Evolutionary conservation across 2,329 filamentous ascomycete species (phyloP).

Genomic region (Colletotrichum sp.): DNA sequence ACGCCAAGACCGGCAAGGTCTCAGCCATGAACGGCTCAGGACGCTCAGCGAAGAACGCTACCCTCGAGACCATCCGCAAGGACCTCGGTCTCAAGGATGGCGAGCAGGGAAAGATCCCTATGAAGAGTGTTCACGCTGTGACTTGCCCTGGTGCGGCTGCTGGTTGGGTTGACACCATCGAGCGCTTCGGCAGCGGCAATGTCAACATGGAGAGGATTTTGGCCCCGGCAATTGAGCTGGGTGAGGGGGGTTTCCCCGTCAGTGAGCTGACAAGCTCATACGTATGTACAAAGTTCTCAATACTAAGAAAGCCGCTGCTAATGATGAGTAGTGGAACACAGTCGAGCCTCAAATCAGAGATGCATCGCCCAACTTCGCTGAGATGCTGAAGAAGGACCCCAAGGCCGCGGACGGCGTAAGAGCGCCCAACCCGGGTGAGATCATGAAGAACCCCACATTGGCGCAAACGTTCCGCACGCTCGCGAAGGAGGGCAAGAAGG

Average conservation of each 20-base stretch:
- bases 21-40: conserved; percentile 92
- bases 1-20: conserved; percentile 81
- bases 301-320: not conserved
- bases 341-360: conserved; percentile 67
- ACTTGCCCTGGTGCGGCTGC: conserved; percentile 91
- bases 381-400: conserved; percentile 85
- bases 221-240: conserved; percentile 81
- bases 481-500: conserved; percentile 81
- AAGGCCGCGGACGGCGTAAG: conserved; percentile 71
- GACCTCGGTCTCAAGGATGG: conserved; percentile 70
- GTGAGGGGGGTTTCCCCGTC: conserved; percentile 88
- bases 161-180: conserved; percentile 90
- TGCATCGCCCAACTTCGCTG: conserved; percentile 84
- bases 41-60: conserved; percentile 73
- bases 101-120: conserved; percentile 67
- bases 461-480: conserved; percentile 82
- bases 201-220: conserved; percentile 79
- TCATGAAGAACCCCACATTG: conserved; percentile 85
- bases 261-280: conserved; percentile 75
- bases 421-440: conserved; percentile 79
- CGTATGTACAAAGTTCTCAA: conserved; percentile 52
- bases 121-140: conserved; percentile 77
- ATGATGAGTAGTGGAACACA: conserved; percentile 67
- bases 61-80: conserved; percentile 71
- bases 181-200: conserved; percentile 88